Evolutionary conservation across 2,329 filamentous ascomycete genomes (phyloP).

Genomic region (Penicillium sp.): DNA sequence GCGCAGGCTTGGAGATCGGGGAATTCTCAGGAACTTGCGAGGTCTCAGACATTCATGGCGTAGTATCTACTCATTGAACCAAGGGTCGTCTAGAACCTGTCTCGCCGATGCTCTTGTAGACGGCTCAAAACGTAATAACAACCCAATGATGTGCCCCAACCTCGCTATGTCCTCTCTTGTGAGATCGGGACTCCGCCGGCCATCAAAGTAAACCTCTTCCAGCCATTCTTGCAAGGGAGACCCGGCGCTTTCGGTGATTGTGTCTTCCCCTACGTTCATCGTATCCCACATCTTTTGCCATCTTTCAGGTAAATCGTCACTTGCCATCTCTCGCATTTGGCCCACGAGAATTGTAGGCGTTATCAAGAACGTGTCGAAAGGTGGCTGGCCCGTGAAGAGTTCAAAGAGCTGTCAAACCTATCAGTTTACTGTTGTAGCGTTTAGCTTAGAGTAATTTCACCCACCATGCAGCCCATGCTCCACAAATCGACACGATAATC

Average conservation of each 20-base stretch:
- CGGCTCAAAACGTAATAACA: conserved; percentile 25
- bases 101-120: conserved; percentile 25
- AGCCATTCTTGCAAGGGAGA: conserved; percentile 35
- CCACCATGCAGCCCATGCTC: conserved; percentile 38
- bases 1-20: no score
- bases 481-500: conserved; percentile 39
- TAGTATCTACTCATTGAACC: conserved; percentile 16
- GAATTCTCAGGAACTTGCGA: no score
- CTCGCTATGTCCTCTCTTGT: conserved; percentile 24
- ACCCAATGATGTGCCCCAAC: conserved; percentile 23
- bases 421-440: conserved; percentile 9
- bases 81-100: conserved; percentile 25
- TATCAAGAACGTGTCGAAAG: conserved; percentile 37
- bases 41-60: no score
- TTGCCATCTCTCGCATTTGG: conserved; percentile 37
- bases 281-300: conserved; percentile 30
- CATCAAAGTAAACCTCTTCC: conserved; percentile 38
- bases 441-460: conserved; percentile 11
- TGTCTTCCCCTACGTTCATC: conserved; percentile 20
- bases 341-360: conserved; percentile 31
- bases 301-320: conserved; percentile 32
- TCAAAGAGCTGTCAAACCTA: conserved; percentile 34
- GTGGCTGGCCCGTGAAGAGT: conserved; percentile 37
- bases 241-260: conserved; percentile 12
- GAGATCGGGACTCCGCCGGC: conserved; percentile 21